Percentiles rank a stretch among this genome's conserved stretches.
These are phyloP conservation scores for Cicer cuneatum DNA, from an alignment of 306 rosid species.

Conservation along the genomic window DNA sequence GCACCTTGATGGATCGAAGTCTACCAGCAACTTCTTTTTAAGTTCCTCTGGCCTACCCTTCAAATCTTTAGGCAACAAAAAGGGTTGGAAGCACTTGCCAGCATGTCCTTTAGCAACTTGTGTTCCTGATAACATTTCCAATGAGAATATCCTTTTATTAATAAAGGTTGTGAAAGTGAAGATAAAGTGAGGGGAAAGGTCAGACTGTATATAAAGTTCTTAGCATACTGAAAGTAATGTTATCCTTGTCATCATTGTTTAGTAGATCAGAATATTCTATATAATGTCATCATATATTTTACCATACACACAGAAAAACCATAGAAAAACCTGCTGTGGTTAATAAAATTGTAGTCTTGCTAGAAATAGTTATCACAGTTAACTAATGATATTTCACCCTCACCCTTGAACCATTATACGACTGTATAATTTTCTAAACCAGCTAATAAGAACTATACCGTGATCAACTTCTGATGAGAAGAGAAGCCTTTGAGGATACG, in stretches of 20 bases:
- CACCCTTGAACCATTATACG: not conserved
- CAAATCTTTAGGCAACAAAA: constrained; percentile 69
- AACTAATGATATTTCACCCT: constrained; percentile 13
- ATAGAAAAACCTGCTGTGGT: constrained; percentile 26
- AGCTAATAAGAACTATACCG: constrained; percentile 56
- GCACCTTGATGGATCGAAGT: constrained; percentile 83
- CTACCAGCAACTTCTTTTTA: constrained; percentile 70
- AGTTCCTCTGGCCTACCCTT: constrained; percentile 65
- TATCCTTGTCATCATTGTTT: not conserved
- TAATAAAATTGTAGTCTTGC: constrained; percentile 26
- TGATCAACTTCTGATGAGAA: constrained; percentile 75
- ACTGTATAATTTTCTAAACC: constrained; percentile 5
- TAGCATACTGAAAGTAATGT: not conserved
- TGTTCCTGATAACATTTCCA: constrained; percentile 57
- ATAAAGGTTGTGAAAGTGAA: constrained; percentile 27
- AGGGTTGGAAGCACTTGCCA: constrained; percentile 73
- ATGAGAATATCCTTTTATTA: constrained; percentile 27
- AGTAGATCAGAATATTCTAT: constrained; percentile 3
- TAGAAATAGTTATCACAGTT: constrained; percentile 11
- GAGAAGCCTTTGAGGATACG: constrained; percentile 89
- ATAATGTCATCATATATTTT: too few species aligned
- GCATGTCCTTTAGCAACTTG: constrained; percentile 71
- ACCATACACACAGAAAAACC: constrained; percentile 23
- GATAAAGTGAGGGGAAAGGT: constrained; percentile 16
- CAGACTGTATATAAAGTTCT: not conserved